phyloP scores from a whole-genome alignment of 306 rosid species.

The Glycyrrhiza uralensis region DNA sequence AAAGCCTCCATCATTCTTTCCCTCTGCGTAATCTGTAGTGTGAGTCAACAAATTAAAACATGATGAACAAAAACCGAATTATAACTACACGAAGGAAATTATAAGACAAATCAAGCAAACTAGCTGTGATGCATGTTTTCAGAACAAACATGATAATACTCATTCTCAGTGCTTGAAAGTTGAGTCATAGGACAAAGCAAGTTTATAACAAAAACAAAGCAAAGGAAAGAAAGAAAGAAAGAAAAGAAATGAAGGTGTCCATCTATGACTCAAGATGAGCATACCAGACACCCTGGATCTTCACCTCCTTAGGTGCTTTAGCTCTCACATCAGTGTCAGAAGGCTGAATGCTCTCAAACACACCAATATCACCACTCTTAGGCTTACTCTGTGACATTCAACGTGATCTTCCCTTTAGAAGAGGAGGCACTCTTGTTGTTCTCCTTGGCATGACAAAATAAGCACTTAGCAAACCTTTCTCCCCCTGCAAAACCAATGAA shows the following conservation, averaged over 20 bases:
- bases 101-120: no score
- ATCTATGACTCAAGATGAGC: constrained; percentile 87
- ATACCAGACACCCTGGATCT: constrained; percentile 94
- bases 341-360: constrained; percentile 88
- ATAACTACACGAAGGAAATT: no score
- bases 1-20: constrained; percentile 42
- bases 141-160: constrained; percentile 37
- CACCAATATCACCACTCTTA: constrained; percentile 90
- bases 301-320: constrained; percentile 87
- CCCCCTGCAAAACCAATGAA: constrained; percentile 57
- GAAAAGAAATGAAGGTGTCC: no score
- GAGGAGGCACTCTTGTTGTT: constrained; percentile 67
- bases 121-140: no score
- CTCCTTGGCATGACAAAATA: constrained; percentile 73
- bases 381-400: constrained; percentile 87
- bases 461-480: constrained; percentile 68
- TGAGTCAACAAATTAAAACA: neutral
- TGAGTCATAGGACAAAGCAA: constrained; percentile 34
- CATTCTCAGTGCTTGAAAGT: constrained; percentile 20
- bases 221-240: neutral
- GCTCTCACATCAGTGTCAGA: constrained; percentile 98
- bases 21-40: constrained; percentile 24
- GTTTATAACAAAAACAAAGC: constrained; percentile 37
- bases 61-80: neutral
- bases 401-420: constrained; percentile 76